A percentile compares a stretch with the other conserved stretches of the same genome.
Conservation (phyloP, 352 stramenopile species). For the Pythium diclinum region DNA sequence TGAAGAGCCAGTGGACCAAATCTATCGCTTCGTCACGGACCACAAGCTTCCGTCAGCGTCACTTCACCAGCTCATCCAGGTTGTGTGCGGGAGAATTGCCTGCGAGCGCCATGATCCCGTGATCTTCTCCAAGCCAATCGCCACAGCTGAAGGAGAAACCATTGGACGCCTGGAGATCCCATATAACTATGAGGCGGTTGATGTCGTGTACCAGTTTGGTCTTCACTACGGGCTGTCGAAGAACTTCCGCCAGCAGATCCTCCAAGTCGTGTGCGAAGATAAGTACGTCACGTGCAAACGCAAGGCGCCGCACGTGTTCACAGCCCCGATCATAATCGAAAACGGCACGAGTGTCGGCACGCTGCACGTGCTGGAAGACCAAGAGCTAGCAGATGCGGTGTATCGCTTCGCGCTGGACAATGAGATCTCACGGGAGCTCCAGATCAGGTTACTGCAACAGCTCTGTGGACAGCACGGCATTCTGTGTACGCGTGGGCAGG, state of each 20-base stretch:
- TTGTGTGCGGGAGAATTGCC: constrained; percentile 34
- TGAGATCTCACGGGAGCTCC: constrained; percentile 48
- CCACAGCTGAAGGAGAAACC: constrained; percentile 23
- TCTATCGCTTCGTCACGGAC: constrained; percentile 68
- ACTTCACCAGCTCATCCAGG: constrained; percentile 38
- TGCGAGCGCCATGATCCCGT: constrained; percentile 45
- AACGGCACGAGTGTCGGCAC: constrained; percentile 39
- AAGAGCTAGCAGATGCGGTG: constrained; percentile 69
- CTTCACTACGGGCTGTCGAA: constrained; percentile 35
- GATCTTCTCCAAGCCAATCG: constrained; percentile 53
- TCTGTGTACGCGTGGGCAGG: constrained; percentile 57
- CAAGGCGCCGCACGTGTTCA: constrained; percentile 43
- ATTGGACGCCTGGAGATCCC: constrained; percentile 52
- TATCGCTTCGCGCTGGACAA: constrained; percentile 48
- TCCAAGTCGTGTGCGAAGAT: constrained; percentile 47
- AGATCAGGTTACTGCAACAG: constrained; percentile 46
- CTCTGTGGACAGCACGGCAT: constrained; percentile 56
- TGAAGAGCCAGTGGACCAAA: constrained; percentile 57
- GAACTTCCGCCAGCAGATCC: constrained; percentile 39
- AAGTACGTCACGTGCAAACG: constrained; percentile 57
- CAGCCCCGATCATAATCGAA: constrained; percentile 49
- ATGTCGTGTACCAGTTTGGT: constrained; percentile 50
- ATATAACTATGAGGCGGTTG: constrained; percentile 46
- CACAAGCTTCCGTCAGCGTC: constrained; percentile 32
- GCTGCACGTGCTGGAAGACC: constrained; percentile 50